Evolutionary conservation across 441 rosid genomes (phyloP).

Genomic region (Pelargonium citronellum): DNA sequence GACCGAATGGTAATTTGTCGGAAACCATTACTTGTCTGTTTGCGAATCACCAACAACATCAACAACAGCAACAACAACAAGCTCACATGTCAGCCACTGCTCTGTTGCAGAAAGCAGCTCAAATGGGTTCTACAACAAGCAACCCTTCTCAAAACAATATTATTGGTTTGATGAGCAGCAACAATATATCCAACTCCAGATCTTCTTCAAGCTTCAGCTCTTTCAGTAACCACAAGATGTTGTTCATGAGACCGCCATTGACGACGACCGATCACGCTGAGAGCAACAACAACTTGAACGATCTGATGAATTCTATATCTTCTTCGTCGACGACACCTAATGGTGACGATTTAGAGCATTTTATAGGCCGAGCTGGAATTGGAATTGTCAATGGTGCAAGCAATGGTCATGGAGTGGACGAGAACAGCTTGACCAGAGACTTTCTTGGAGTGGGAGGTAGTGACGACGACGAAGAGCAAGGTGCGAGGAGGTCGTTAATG

Average conservation of each 20-base stretch:
- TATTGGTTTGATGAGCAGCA: too few species aligned
- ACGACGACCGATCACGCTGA: too few species aligned
- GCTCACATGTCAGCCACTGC: conserved; percentile 68
- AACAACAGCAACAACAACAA: conserved; percentile 15
- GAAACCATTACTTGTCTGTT: conserved; percentile 31
- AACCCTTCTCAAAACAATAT: conserved; percentile 10
- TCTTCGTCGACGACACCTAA: conserved; percentile 5
- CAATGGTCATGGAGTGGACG: too few species aligned
- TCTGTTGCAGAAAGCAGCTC: conserved; percentile 34
- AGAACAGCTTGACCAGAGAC: conserved; percentile 28
- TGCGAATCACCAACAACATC: conserved; percentile 19
- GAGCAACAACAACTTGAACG: conserved; percentile 18
- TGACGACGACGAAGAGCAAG: conserved; percentile 12
- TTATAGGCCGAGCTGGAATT: too few species aligned
- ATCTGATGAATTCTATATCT: conserved; percentile 20
- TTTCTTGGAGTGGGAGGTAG: conserved; percentile 49
- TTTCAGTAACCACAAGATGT: too few species aligned
- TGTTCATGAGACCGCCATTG: too few species aligned
- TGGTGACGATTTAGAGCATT: too few species aligned
- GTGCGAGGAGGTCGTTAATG: not conserved
- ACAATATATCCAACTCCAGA: too few species aligned
- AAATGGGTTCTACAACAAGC: conserved; percentile 45
- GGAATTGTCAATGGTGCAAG: too few species aligned
- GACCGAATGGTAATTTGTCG: conserved; percentile 14
- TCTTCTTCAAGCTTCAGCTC: too few species aligned